Percentiles rank a stretch among this genome's conserved stretches.
phyloP scores from a whole-genome alignment of 306 rosid species.

The Betula pendula region DNA sequence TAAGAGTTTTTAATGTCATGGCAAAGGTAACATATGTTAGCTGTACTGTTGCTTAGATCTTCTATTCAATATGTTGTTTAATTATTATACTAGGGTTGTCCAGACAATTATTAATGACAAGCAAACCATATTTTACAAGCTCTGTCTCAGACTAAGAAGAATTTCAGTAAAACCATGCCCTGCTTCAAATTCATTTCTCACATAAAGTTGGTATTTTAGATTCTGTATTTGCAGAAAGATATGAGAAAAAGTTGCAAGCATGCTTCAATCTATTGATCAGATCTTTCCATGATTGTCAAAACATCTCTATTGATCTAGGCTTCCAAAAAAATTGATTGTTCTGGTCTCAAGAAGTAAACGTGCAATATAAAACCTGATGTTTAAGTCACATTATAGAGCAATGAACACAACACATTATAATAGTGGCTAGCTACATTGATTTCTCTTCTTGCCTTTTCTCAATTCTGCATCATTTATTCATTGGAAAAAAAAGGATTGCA shows the following conservation, averaged over 20 bases:
- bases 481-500: constrained; percentile 15
- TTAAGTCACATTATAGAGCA: constrained; percentile 18
- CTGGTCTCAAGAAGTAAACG: not conserved
- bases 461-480: constrained; percentile 3
- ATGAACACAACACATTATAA: constrained; percentile 18
- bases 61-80: constrained; percentile 22
- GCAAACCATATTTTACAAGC: not conserved
- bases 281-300: not conserved
- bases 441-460: not conserved
- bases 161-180: not conserved
- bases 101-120: not conserved
- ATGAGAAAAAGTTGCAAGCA: not conserved
- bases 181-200: constrained; percentile 19
- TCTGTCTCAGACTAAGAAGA: not conserved
- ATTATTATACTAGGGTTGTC: constrained; percentile 32
- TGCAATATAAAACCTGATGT: not conserved
- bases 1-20: not conserved
- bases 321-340: too few species aligned
- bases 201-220: not conserved
- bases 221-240: not conserved
- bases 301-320: not conserved
- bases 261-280: not conserved
- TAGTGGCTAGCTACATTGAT: constrained; percentile 25
- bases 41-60: constrained; percentile 28
- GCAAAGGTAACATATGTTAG: not conserved